Percentiles rank a stretch among this genome's conserved stretches.
Conservation (phyloP, 805 yeast species). For the Starmerella floricola region DNA sequence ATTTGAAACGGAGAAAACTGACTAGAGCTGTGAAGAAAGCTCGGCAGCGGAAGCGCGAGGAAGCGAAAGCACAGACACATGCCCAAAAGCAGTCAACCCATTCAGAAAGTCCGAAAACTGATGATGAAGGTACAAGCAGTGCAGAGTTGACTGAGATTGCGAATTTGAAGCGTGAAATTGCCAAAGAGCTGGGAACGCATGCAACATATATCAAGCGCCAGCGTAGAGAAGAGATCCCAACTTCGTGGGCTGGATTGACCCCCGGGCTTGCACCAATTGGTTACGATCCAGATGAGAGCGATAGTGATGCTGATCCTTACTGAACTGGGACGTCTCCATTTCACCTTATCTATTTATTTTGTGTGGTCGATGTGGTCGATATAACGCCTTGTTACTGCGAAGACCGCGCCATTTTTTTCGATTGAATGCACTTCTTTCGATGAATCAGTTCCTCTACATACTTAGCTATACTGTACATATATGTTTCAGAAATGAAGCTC, state of each 20-base stretch:
- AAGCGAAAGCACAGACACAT: neutral
- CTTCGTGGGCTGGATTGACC: conserved; percentile 19
- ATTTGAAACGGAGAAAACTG: conserved; percentile 5
- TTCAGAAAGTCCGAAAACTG: too few relatives aligned
- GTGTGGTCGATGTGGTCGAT: too few relatives aligned
- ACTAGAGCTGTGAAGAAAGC: conserved; percentile 10
- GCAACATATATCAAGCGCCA: conserved; percentile 18
- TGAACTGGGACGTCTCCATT: conserved; percentile 2
- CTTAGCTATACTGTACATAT: neutral
- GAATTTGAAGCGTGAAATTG: conserved; percentile 16
- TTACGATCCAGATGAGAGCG: conserved; percentile 24
- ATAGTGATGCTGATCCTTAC: conserved; percentile 23
- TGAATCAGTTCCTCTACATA: neutral
- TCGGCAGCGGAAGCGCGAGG: conserved; percentile 5
- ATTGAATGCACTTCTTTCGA: neutral
- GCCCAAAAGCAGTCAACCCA: too few relatives aligned
- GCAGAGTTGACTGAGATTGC: conserved; percentile 15
- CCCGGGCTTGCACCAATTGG: conserved; percentile 26
- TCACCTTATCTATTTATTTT: conserved; percentile 6
- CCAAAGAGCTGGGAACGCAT: conserved; percentile 10
- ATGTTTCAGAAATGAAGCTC: too few relatives aligned
- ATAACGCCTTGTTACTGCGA: too few relatives aligned
- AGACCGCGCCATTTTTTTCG: too few relatives aligned
- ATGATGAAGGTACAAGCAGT: too few relatives aligned
- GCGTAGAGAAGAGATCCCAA: conserved; percentile 8